Base-by-base conservation (phyloP, 306 rosid species). In the Prunus campanulata region DNA sequence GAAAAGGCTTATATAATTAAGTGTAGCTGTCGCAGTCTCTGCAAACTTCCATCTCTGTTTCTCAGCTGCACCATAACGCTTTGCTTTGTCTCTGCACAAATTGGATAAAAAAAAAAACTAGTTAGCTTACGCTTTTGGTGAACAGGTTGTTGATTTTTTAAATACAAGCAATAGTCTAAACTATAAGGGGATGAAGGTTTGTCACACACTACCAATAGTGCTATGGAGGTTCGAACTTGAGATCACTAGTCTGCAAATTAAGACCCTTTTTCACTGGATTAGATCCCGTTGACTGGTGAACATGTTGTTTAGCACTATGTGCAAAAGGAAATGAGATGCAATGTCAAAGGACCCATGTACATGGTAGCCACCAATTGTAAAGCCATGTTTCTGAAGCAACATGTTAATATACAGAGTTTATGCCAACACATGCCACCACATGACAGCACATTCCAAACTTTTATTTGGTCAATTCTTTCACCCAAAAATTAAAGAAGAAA, bases 181-280 rank as follows among this genome's bases (percentile, higher is more conserved):
- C 0, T 35, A 35, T 35, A 35, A 35, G 8, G 0, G 42, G 1
- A 35, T 35, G 8, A 35, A 0, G 2, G 42, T 35, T 35, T 35
- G 0, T 5, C 1, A 35, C 0, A 35, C 42, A 35, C 42, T 35
- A 35, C 8, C 2, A 35, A 35, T 6, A 35, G 2, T 5, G 2
- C 0, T 0, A 35, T 5, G 8, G 1, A 6, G 2, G 2, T 35
- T 35, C 2, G 8, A 35, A 35, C 39, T 35, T 35, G 8, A 35
- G 7, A 35, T 1, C 39, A 35, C 6, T 32, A 32, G 1, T 32
- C 0, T 32, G 6, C 8, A 35, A 35, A 2, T 35, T 35, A 35
- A 35, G 8, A 35, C 0, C 5, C 0, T 32, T 5, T 35, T 35
- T 35, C 1, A 6, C 0, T 5, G 42, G 8, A 0, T 0, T 35